Evolutionary conservation across 78 protist species (phyloP).

Genomic region (Diacronema lutheri): DNA sequence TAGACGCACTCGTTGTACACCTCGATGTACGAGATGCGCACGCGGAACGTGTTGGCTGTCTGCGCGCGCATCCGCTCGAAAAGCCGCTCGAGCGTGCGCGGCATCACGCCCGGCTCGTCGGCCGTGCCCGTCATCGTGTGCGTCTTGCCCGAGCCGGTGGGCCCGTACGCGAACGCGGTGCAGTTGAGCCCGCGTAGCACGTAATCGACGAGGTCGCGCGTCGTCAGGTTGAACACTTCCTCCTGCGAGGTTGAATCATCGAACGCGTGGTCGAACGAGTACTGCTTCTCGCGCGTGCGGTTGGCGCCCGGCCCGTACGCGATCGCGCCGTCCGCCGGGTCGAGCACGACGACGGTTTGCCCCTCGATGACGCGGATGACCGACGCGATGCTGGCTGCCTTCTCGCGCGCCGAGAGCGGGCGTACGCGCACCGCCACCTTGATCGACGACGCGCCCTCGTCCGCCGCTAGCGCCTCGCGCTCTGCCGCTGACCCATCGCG

Average conservation of each 20-base stretch:
- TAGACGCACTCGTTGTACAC: slow-evolving; percentile 26
- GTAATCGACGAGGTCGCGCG: background rate
- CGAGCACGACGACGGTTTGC: background rate
- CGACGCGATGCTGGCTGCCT: background rate
- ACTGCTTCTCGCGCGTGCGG: background rate
- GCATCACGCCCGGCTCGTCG: background rate
- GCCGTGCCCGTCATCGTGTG: slow-evolving; percentile 46
- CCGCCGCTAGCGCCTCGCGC: no score
- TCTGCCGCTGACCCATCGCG: no score
- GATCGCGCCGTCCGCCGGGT: background rate
- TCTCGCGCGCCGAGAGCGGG: background rate
- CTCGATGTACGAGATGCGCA: slow-evolving; percentile 17
- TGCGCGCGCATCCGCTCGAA: background rate
- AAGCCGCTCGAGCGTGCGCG: background rate
- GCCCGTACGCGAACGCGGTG: slow-evolving; percentile 66
- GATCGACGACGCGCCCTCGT: no score
- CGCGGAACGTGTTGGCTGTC: background rate
- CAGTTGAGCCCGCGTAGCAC: slow-evolving; percentile 42
- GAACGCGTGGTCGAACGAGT: slow-evolving; percentile 19
- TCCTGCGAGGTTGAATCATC: background rate
- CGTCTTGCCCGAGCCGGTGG: slow-evolving; percentile 64
- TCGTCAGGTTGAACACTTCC: background rate
- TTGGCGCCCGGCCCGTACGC: background rate
- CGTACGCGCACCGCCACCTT: background rate
- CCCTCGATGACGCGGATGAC: background rate